Conservation (phyloP, 192 early-diverging fungal species). For the Podila epicladia region DNA sequence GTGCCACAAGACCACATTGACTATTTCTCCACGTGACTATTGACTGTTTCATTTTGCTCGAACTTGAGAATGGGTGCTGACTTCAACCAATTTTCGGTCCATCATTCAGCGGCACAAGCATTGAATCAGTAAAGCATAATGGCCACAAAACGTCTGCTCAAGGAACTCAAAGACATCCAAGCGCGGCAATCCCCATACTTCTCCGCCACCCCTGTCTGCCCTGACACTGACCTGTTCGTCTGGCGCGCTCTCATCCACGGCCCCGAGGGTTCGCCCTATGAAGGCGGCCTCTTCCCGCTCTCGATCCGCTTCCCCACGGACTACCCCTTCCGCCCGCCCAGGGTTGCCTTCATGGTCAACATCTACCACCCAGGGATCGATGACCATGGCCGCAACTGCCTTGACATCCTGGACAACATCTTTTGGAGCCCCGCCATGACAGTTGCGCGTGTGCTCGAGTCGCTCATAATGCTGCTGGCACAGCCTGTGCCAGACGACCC, state of each 20-base stretch:
- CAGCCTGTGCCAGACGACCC: neutral
- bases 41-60: too few relatives aligned
- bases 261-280: neutral
- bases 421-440: neutral
- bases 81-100: too few relatives aligned
- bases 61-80: too few relatives aligned
- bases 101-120: neutral
- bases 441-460: neutral
- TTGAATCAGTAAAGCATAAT: neutral
- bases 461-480: neutral
- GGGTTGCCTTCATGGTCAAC: neutral
- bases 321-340: neutral
- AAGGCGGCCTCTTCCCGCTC: neutral
- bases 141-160: neutral
- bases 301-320: neutral
- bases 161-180: neutral
- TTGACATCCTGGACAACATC: neutral
- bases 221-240: neutral
- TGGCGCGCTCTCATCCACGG: neutral
- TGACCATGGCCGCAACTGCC: neutral
- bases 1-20: too few relatives aligned
- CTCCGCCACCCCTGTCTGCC: neutral
- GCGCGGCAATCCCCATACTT: neutral
- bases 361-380: constrained; percentile 42
- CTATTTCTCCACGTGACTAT: too few relatives aligned